A percentile compares a stretch with the other conserved stretches of the same genome.
These are phyloP conservation scores for Hymenochaete sp. DNA, from an alignment of 1,284 basidiomycete genomes.

Conservation along the genomic window DNA sequence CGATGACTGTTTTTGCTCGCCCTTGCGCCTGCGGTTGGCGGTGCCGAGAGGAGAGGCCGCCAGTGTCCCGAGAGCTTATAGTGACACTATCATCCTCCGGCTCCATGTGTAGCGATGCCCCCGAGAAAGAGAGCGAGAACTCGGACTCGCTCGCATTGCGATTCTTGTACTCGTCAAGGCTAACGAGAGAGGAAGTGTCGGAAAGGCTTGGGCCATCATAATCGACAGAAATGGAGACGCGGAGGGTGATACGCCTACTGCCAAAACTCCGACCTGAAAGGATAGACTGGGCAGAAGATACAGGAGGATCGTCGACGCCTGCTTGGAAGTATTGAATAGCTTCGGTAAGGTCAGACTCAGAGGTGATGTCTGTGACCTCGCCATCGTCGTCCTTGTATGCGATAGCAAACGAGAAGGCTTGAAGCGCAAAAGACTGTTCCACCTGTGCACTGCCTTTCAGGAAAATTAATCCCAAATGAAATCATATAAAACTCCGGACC, in stretches of 20 bases:
- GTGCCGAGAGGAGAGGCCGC: conserved; percentile 24
- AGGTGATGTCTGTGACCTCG: conserved; percentile 59
- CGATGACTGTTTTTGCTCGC: conserved; percentile 18
- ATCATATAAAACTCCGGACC: conserved; percentile 35
- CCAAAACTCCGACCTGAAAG: conserved; percentile 64
- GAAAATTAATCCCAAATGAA: background rate
- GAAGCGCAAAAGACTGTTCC: conserved; percentile 75
- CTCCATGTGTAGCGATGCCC: conserved; percentile 29
- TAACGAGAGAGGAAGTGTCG: conserved; percentile 73
- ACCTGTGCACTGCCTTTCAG: conserved; percentile 41
- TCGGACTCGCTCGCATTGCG: conserved; percentile 52
- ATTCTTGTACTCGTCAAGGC: conserved; percentile 61
- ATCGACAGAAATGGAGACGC: conserved; percentile 70
- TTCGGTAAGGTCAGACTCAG: conserved; percentile 71
- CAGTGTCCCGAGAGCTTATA: conserved; percentile 59
- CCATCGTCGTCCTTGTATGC: conserved; percentile 84
- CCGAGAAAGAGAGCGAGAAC: conserved; percentile 35
- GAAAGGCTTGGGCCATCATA: conserved; percentile 88
- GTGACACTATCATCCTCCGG: conserved; percentile 65
- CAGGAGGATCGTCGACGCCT: conserved; percentile 54
- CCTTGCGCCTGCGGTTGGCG: conserved; percentile 20
- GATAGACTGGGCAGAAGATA: conserved; percentile 64
- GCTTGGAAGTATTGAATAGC: conserved; percentile 80
- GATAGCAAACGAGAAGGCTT: conserved; percentile 58
- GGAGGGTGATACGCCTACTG: conserved; percentile 62